Evolutionary conservation across 2,329 filamentous ascomycete genomes (phyloP).

Genomic region (Colletotrichum echinochloae): DNA sequence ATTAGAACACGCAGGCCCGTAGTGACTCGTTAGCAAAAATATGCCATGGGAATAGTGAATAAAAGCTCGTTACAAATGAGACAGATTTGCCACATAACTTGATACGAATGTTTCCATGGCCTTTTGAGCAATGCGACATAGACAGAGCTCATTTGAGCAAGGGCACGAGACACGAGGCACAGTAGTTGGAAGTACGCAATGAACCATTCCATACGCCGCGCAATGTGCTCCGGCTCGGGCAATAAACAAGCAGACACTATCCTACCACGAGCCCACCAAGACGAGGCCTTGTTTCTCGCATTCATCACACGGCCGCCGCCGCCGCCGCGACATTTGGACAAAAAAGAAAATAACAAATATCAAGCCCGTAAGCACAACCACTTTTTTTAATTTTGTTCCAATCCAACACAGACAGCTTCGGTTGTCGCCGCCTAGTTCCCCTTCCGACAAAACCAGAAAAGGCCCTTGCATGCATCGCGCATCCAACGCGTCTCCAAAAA

Average conservation of each 20-base stretch:
- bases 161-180: neutral
- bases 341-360: neutral
- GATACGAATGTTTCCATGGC: neutral
- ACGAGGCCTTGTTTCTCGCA: neutral
- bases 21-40: neutral
- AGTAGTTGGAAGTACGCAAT: neutral
- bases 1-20: neutral
- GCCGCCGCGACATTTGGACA: neutral
- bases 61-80: neutral
- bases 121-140: neutral
- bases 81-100: too few relatives aligned
- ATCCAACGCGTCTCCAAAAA: neutral
- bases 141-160: neutral
- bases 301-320: neutral
- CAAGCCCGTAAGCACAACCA: neutral
- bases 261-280: slow-evolving; percentile 15
- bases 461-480: neutral
- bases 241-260: slow-evolving; percentile 33
- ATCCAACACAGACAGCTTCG: neutral
- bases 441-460: neutral
- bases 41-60: neutral
- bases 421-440: neutral
- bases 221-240: slow-evolving; percentile 20
- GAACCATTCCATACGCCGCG: slow-evolving; percentile 6
- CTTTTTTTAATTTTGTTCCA: neutral